These are phyloP conservation scores for Sungouiella thailandica DNA, from an alignment of 805 yeast genomes.

Conservation along the genomic window DNA sequence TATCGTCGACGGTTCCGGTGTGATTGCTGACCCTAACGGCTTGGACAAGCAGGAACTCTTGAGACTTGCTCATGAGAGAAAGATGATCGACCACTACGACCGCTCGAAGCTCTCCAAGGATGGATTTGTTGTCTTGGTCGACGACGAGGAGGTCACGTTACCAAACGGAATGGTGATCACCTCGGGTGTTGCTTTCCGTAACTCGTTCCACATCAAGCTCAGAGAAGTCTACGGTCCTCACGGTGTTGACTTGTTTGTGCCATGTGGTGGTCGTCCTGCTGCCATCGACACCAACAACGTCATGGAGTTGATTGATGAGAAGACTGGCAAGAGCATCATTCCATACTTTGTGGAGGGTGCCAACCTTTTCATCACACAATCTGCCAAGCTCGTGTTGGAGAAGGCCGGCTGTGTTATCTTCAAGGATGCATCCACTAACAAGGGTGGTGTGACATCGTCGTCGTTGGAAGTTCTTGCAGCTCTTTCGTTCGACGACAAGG, in stretches of 20 bases:
- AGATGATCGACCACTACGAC: conserved; percentile 70
- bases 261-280: conserved; percentile 98
- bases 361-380: conserved; percentile 88
- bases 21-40: conserved; percentile 86
- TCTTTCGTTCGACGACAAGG: conserved; percentile 80
- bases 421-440: conserved; percentile 96
- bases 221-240: conserved; percentile 56
- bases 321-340: conserved; percentile 70
- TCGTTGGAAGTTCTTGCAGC: conserved; percentile 95
- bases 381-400: conserved; percentile 84
- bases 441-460: conserved; percentile 98
- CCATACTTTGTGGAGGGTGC: conserved; percentile 98
- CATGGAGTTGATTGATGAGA: conserved; percentile 59
- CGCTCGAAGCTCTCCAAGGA: conserved; percentile 56
- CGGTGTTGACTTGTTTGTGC: conserved; percentile 80
- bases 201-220: conserved; percentile 76
- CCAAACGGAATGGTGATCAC: conserved; percentile 75
- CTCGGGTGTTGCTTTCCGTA: conserved; percentile 87
- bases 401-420: conserved; percentile 80
- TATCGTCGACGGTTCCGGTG: conserved; percentile 94
- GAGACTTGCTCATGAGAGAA: conserved; percentile 72
- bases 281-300: conserved; percentile 89
- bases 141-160: conserved; percentile 71
- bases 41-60: conserved; percentile 73
- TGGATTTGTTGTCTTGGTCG: conserved; percentile 83